Evolutionary conservation across 805 yeast species (phyloP), one percentile per base, ranked within the genome.

Genomic region (Wickerhamomyces tratensis): DNA sequence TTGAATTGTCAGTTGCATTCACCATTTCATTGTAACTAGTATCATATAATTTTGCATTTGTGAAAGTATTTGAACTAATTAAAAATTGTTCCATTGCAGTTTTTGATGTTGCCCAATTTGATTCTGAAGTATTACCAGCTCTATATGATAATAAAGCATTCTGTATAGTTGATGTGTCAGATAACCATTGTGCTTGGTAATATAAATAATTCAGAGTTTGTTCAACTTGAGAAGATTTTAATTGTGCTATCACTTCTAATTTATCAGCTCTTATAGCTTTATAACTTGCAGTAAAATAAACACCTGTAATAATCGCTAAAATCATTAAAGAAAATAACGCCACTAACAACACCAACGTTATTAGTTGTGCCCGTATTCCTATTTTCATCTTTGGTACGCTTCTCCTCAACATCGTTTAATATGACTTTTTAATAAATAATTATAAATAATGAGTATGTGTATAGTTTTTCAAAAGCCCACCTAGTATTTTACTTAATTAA

Each of bases 201-300:
- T 77, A 81, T 27, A 76, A 65, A 46, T 69, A 72, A 45, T 74
- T 74, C 44, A 85, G 64, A 36, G 77, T 73, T 61, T 86, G 96
- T 42, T 71, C 72, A 20, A 87, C 67, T 59, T 88, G 96, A 0
- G 89, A 74, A 0, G 91, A 77, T 59, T 86, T 87, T 43, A 88
- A 65, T 58, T 84, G 84, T 2, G 95, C 84, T 20, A 87, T 84
- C 37, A 86, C 86, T 51, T 75, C 76, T 26, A 88, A 64, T 43
- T 88, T 72, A 47, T 85, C 88, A 1, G 80, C 76, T 52, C 94
- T 69, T 37, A 84, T 61, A 39, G 71, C 62, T 30, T 77, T 72
- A 45, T 81, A 76, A 47, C 77, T 82, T 20, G 67, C 59, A 5
- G 86, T 75, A 58, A 83, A 86, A 59, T 85, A 85, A 5, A 82